phyloP scores from a whole-genome alignment of 495 filamentous ascomycete species.

The Mytilinidion resinicola region DNA sequence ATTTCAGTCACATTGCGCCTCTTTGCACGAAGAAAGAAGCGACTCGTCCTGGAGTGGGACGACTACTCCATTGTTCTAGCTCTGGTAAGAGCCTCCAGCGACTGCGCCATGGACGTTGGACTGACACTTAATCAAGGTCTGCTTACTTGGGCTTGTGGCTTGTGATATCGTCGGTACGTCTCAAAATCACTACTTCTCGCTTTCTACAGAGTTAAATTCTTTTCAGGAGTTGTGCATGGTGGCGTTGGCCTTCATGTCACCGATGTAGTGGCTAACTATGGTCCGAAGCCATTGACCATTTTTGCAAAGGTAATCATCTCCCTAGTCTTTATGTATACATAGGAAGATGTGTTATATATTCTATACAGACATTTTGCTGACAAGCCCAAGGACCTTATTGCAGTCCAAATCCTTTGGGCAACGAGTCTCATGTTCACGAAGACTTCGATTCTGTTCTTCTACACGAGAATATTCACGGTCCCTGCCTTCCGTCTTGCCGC shows the following conservation, averaged over 20 bases:
- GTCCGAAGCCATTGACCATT: not conserved
- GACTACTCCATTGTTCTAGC: not conserved
- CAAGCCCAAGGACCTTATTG: not conserved
- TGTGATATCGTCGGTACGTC: not conserved
- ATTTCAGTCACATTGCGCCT: not conserved
- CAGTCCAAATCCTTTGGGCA: slow-evolving; percentile 7
- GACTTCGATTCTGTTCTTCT: slow-evolving; percentile 15
- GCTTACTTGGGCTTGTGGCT: not conserved
- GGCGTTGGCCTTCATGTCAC: not conserved
- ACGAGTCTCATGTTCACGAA: slow-evolving; percentile 8
- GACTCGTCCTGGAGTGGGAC: not conserved
- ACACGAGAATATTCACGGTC: slow-evolving; percentile 14
- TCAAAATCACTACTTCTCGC: not conserved
- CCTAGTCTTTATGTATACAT: too few relatives aligned
- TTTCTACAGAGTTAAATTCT: not conserved
- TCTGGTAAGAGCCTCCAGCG: not conserved
- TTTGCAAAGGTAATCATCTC: not conserved
- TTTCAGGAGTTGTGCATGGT: not conserved
- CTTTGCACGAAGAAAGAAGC: not conserved
- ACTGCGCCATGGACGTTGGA: not conserved
- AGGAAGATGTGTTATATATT: too few relatives aligned
- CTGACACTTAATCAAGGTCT: not conserved
- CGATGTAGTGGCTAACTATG: not conserved
- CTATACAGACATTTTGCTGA: not conserved
- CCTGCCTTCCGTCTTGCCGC: slow-evolving; percentile 5